phyloP scores from a whole-genome alignment of 1,284 basidiomycete genomes.

The Ganoderma resinaceum region DNA sequence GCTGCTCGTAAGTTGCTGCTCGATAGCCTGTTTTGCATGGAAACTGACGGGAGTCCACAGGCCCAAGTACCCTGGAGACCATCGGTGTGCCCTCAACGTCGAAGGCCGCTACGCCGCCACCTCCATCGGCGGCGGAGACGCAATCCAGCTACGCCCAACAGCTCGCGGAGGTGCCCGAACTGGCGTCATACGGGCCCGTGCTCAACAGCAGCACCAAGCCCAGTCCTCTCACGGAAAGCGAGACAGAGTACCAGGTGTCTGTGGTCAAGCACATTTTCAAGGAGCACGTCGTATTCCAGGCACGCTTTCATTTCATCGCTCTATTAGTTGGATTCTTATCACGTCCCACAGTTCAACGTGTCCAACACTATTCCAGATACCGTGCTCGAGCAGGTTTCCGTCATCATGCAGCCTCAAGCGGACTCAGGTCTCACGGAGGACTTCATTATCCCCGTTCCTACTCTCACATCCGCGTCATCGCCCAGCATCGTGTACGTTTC shows the following conservation, averaged over 20 bases:
- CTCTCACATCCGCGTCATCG: constrained; percentile 73
- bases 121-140: constrained; percentile 79
- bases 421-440: constrained; percentile 89
- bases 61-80: constrained; percentile 85
- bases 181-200: constrained; percentile 86
- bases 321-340: constrained; percentile 11
- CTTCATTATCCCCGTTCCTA: constrained; percentile 90
- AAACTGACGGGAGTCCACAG: constrained; percentile 44
- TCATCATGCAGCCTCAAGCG: constrained; percentile 85
- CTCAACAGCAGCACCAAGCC: constrained; percentile 88
- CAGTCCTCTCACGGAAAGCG: constrained; percentile 91
- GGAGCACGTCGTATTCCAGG: constrained; percentile 96
- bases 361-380: constrained; percentile 99
- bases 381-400: constrained; percentile 94
- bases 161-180: constrained; percentile 86
- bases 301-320: constrained; percentile 41
- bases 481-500: constrained; percentile 92
- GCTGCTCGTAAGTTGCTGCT: constrained; percentile 70
- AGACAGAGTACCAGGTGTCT: constrained; percentile 98
- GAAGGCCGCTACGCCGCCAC: constrained; percentile 67
- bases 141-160: constrained; percentile 90
- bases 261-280: constrained; percentile 98
- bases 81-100: constrained; percentile 74
- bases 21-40: background rate
- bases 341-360: constrained; percentile 83